phyloP scores from a whole-genome alignment of 2,329 filamentous ascomycete species.

The Aspergillus eucalypticola region DNA sequence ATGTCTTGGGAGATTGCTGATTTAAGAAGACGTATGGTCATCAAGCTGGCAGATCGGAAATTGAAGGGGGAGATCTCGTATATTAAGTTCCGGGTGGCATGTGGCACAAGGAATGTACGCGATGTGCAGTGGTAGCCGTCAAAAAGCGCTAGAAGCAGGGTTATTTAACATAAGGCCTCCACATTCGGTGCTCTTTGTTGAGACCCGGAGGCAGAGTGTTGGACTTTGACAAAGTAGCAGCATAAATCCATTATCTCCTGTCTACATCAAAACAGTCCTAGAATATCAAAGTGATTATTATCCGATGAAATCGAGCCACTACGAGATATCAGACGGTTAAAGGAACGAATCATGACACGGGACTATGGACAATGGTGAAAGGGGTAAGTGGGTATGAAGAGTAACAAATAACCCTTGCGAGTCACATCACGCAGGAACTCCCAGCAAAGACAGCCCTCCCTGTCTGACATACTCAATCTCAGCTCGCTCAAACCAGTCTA shows the following conservation, averaged over 20 bases:
- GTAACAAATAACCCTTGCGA: background rate
- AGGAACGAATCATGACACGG: conserved; percentile 7
- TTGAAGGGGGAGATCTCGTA: background rate
- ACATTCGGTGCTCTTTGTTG: background rate
- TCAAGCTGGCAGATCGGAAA: background rate
- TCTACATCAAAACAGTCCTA: background rate
- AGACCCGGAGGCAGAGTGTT: no score
- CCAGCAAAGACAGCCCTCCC: background rate
- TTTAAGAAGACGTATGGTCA: background rate
- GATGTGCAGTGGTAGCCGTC: background rate
- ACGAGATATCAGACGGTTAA: conserved; percentile 13
- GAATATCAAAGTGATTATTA: background rate
- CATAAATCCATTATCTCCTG: background rate
- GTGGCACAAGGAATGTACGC: background rate
- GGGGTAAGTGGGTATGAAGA: background rate
- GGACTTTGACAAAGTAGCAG: background rate
- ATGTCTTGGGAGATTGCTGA: background rate
- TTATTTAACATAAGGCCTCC: background rate
- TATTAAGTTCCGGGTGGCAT: background rate
- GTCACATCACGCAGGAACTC: background rate
- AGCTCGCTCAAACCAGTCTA: background rate
- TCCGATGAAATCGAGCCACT: conserved; percentile 11
- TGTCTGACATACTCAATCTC: background rate
- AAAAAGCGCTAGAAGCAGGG: background rate
- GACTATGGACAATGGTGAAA: conserved; percentile 3